Evolutionary conservation across 2,329 filamentous ascomycete genomes (phyloP).

Genomic region (Stachybotrys chartarum): DNA sequence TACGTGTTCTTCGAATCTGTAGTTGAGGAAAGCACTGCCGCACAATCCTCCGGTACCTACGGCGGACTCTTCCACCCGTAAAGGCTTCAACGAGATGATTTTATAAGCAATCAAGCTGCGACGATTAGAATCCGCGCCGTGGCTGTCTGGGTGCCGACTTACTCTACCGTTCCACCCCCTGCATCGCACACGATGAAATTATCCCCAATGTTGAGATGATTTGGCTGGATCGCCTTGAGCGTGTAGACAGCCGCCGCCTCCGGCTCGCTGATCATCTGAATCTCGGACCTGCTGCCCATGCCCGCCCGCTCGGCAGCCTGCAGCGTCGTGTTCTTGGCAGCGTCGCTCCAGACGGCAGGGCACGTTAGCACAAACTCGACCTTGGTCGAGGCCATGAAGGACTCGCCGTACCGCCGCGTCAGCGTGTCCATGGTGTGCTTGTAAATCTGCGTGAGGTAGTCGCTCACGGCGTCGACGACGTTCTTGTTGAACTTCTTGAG

Average conservation of each 20-base stretch:
- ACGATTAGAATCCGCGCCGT: slow-evolving; percentile 10
- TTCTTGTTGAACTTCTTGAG: slow-evolving; percentile 69
- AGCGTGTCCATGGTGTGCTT: slow-evolving; percentile 73
- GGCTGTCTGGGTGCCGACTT: slow-evolving; percentile 16
- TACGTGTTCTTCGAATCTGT: slow-evolving; percentile 73
- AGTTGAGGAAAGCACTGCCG: slow-evolving; percentile 73
- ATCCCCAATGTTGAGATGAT: slow-evolving; percentile 61
- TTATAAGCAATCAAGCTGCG: slow-evolving; percentile 68
- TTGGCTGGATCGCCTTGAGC: slow-evolving; percentile 70
- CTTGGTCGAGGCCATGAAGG: slow-evolving; percentile 68
- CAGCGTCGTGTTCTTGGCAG: slow-evolving; percentile 76
- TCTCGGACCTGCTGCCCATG: slow-evolving; percentile 62
- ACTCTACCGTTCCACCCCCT: slow-evolving; percentile 62
- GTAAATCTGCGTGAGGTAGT: slow-evolving; percentile 72
- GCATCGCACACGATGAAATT: slow-evolving; percentile 59
- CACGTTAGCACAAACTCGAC: slow-evolving; percentile 77
- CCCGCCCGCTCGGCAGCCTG: slow-evolving; percentile 72
- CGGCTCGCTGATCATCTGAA: slow-evolving; percentile 75
- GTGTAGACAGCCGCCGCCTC: slow-evolving; percentile 77
- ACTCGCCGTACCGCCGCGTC: slow-evolving; percentile 66
- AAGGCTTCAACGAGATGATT: slow-evolving; percentile 64
- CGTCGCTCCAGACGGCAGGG: slow-evolving; percentile 78
- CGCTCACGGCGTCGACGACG: slow-evolving; percentile 70
- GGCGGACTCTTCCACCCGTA: slow-evolving; percentile 70
- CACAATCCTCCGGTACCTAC: slow-evolving; percentile 73